A percentile compares a stretch with the other conserved stretches of the same genome.
These are phyloP conservation scores for Balansia obtecta DNA, from an alignment of 2,329 filamentous ascomycete species.

Conservation along the genomic window DNA sequence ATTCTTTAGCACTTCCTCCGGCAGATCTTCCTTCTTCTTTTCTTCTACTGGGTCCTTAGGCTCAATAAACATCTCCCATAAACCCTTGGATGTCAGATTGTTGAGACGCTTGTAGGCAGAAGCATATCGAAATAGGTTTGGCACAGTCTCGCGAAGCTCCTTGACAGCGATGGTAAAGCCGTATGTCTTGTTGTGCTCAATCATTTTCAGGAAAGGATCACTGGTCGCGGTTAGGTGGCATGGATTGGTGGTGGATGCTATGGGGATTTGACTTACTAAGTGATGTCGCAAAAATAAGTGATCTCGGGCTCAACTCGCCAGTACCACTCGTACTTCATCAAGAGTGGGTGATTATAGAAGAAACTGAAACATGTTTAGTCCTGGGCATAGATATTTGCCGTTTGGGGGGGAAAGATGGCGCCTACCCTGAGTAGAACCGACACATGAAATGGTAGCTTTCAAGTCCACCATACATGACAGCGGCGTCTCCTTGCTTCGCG, in stretches of 20 bases:
- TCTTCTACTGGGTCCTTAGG: slow-evolving; percentile 53
- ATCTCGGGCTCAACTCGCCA: slow-evolving; percentile 98
- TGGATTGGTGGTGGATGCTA: too few relatives aligned
- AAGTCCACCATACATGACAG: slow-evolving; percentile 98
- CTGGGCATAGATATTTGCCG: not conserved
- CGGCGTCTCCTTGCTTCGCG: slow-evolving; percentile 87
- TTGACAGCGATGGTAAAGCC: slow-evolving; percentile 98
- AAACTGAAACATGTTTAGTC: slow-evolving; percentile 39
- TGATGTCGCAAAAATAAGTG: slow-evolving; percentile 99
- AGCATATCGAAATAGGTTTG: slow-evolving; percentile 98
- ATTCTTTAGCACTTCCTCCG: slow-evolving; percentile 68
- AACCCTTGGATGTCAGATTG: slow-evolving; percentile 77
- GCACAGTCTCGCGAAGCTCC: slow-evolving; percentile 92
- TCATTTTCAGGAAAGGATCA: slow-evolving; percentile 94
- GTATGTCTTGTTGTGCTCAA: slow-evolving; percentile 89
- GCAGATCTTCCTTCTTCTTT: slow-evolving; percentile 52
- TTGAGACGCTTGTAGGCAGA: slow-evolving; percentile 91
- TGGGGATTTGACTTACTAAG: slow-evolving; percentile 51
- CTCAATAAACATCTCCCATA: slow-evolving; percentile 99
- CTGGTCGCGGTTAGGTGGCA: not conserved
- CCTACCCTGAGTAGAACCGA: slow-evolving; percentile 92
- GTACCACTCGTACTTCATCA: slow-evolving; percentile 98
- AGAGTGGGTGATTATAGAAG: slow-evolving; percentile 93
- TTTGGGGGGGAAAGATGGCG: slow-evolving; percentile 6
- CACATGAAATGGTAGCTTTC: slow-evolving; percentile 99